Evolutionary conservation across 768 basidiomycete species (phyloP), one percentile per base, ranked within the genome.

Genomic region (Trametes gibbosa): DNA sequence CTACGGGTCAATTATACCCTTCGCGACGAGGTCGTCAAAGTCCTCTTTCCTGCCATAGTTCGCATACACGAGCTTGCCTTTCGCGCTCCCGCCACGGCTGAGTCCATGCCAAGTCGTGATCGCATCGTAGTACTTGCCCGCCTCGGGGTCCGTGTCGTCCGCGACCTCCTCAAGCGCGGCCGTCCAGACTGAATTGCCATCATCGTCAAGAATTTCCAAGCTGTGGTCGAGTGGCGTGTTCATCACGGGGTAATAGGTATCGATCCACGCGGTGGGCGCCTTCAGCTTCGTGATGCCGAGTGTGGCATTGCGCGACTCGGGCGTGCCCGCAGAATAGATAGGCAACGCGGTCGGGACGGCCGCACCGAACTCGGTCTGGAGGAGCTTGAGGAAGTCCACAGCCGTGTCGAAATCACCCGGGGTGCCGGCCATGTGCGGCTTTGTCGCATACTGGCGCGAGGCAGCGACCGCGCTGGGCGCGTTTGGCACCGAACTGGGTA

Each of bases 61-160:
- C 2, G 83, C 95, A 64, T 92, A 95, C 17, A 96, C 77, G 27
- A 85, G 69, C 59, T 82, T 76, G 5, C 90, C 90, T 32, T 79
- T 76, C 17, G 83, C 93, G 59, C 87, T 84, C 1, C 95, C 95
- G 45, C 82, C 84, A 46, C 80, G 81, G 65, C 89, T 92, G 13
- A 92, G 73, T 4, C 92, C 95, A 72, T 95, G 94, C 84, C 90
- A 98, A n/a, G 89, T 74, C 0, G 89, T 85, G 14, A 95, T 81
- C 21, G 82, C 77, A 57, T 87, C 77, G 52, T 78, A 80, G 64
- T 89, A 86, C 60, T 83, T 79, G 55, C 81, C 77, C 5, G 90
- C 90, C 56, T 88, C 86, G 23, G 83, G 78, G 66, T 98, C 95
- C 3, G 81, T 76, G 2, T 82, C 80, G 60, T 93, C 87, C 64